A percentile compares a stretch with the other conserved stretches of the same genome.
Evolutionary conservation across 345 rosid species (phyloP).

Genomic region (Acer negundo): DNA sequence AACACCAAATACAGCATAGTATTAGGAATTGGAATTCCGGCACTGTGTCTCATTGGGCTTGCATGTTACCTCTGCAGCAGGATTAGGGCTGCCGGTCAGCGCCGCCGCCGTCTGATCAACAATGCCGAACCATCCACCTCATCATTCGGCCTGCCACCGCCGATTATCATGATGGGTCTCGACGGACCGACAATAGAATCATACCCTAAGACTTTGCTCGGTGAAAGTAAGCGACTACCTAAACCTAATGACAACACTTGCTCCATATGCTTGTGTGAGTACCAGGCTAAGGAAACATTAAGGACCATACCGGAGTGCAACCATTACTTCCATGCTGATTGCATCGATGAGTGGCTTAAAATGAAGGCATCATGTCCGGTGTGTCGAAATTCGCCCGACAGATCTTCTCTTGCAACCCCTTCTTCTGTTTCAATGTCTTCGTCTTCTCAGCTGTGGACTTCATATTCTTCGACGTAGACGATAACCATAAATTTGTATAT

Average conservation of each 20-base stretch:
- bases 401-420: neutral
- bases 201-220: slow-evolving; percentile 34
- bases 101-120: neutral
- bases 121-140: slow-evolving; percentile 4
- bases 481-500: neutral
- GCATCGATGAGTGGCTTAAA: slow-evolving; percentile 66
- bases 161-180: neutral
- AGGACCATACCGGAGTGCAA: slow-evolving; percentile 58
- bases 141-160: neutral
- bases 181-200: slow-evolving; percentile 19
- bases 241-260: slow-evolving; percentile 51
- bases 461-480: slow-evolving; percentile 4
- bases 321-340: slow-evolving; percentile 62
- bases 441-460: neutral
- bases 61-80: slow-evolving; percentile 13
- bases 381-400: slow-evolving; percentile 55
- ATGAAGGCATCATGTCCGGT: slow-evolving; percentile 57
- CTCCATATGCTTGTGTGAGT: slow-evolving; percentile 56
- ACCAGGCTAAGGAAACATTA: slow-evolving; percentile 50
- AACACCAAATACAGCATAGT: slow-evolving; percentile 22
- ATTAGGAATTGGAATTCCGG: slow-evolving; percentile 23
- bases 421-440: slow-evolving; percentile 6
- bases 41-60: slow-evolving; percentile 18
- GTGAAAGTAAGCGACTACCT: slow-evolving; percentile 54
- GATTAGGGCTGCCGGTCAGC: neutral